These are phyloP conservation scores for Choanephora cucurbitarum DNA, from an alignment of 371 early-diverging fungal genomes.

Conservation along the genomic window DNA sequence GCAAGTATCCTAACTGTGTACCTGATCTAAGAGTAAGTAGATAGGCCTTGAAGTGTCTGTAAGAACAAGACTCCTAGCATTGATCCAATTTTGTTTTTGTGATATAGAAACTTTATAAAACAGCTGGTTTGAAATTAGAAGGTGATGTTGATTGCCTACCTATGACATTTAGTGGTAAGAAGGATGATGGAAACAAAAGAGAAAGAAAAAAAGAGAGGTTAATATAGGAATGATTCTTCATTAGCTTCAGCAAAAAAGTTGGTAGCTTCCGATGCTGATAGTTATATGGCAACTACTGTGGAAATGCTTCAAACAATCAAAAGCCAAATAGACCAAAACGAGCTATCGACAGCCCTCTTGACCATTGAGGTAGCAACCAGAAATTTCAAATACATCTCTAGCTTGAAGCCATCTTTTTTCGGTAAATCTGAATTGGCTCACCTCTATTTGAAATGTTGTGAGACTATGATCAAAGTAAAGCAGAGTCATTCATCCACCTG, in stretches of 20 bases:
- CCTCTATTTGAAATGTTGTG: constrained; percentile 56
- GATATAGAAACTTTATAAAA: constrained; percentile 29
- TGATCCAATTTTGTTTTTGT: not conserved
- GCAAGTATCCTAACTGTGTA: constrained; percentile 69
- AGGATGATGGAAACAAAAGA: not conserved
- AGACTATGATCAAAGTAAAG: constrained; percentile 44
- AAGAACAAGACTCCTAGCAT: not conserved
- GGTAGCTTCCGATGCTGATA: constrained; percentile 29
- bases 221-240: not conserved
- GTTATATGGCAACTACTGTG: constrained; percentile 29
- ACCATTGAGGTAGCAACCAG: constrained; percentile 34
- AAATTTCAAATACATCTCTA: constrained; percentile 49
- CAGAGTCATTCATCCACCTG: constrained; percentile 46
- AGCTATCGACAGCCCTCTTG: constrained; percentile 24
- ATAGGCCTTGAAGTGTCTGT: not conserved
- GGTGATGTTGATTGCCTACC: constrained; percentile 34
- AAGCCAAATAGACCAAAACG: constrained; percentile 20
- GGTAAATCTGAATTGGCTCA: constrained; percentile 52
- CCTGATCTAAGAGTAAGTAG: constrained; percentile 57
- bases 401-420: constrained; percentile 38
- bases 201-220: not conserved
- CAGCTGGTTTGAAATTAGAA: constrained; percentile 28
- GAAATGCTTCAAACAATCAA: constrained; percentile 27
- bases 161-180: constrained; percentile 30
- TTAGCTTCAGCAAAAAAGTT: constrained; percentile 23